These are phyloP conservation scores for Rubia tinctorum DNA, from an alignment of 305 asterid species.

Conservation along the genomic window DNA sequence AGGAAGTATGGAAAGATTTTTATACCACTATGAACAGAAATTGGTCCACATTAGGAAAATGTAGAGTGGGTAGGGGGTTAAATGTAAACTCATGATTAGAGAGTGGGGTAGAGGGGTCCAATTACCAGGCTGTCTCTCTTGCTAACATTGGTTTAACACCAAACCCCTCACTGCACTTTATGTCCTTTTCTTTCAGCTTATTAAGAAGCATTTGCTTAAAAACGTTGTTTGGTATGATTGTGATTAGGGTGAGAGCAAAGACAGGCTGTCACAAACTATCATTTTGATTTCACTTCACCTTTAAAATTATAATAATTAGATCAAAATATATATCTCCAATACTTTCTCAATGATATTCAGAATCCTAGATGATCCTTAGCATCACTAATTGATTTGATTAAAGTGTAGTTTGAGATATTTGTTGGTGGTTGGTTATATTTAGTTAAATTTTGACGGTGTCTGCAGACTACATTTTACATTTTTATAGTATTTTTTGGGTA, in stretches of 20 bases:
- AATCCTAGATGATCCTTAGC: not conserved
- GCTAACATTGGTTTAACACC: constrained; percentile 29
- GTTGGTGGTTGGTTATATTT: not conserved
- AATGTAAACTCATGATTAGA: constrained; percentile 28
- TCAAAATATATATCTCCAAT: not conserved
- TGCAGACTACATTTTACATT: too few species aligned
- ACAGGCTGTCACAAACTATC: constrained; percentile 19
- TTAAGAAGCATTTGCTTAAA: constrained; percentile 36
- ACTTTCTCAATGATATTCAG: not conserved
- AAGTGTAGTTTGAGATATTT: not conserved
- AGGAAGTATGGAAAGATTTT: too few species aligned
- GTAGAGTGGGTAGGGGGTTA: constrained; percentile 40
- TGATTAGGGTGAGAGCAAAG: constrained; percentile 24
- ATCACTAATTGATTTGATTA: not conserved
- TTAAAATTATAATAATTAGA: not conserved
- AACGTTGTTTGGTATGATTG: constrained; percentile 38
- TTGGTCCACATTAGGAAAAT: constrained; percentile 41
- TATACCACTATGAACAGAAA: constrained; percentile 28
- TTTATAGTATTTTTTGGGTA: too few species aligned
- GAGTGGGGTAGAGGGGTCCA: constrained; percentile 27
- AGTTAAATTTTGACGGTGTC: too few species aligned
- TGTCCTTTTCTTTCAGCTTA: constrained; percentile 57
- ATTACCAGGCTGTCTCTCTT: constrained; percentile 52
- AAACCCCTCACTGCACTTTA: constrained; percentile 37
- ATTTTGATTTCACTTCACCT: constrained; percentile 17